phyloP scores from a whole-genome alignment of 2,329 filamentous ascomycete genomes.

The Epichloe scottii region DNA sequence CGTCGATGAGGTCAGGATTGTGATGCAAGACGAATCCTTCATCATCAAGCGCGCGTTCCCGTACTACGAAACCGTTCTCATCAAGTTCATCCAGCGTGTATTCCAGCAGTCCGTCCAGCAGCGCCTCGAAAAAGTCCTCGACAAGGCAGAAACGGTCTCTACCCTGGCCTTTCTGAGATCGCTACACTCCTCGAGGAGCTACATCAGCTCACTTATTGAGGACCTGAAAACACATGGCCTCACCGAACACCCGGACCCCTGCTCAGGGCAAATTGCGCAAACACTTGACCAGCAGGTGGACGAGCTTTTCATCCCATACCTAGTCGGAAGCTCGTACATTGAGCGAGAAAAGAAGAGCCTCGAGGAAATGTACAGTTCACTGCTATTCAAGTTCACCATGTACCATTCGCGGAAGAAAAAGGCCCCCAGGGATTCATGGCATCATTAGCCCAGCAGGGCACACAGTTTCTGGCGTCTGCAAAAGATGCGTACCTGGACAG shows the following conservation, averaged over 20 bases:
- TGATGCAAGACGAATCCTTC: constrained; percentile 92
- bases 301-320: constrained; percentile 62
- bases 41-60: constrained; percentile 96
- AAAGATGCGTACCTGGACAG: constrained; percentile 86
- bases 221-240: constrained; percentile 89
- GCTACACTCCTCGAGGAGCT: constrained; percentile 78
- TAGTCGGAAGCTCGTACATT: constrained; percentile 58
- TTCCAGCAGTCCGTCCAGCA: constrained; percentile 99
- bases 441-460: constrained; percentile 78
- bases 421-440: constrained; percentile 86
- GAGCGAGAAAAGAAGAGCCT: constrained; percentile 56
- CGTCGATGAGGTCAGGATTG: constrained; percentile 85
- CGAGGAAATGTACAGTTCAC: constrained; percentile 75
- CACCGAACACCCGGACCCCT: constrained; percentile 88
- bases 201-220: constrained; percentile 78
- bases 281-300: constrained; percentile 64
- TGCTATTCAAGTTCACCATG: constrained; percentile 94
- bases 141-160: constrained; percentile 86
- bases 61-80: constrained; percentile 86
- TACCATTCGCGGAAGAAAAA: constrained; percentile 85
- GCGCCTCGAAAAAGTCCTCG: constrained; percentile 84
- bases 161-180: constrained; percentile 84
- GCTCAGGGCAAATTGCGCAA: constrained; percentile 71
- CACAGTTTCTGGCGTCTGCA: constrained; percentile 74
- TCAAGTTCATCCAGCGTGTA: constrained; percentile 85